These are phyloP conservation scores for Marchantia paleacea DNA, from an alignment of 225 moss, liverwort and hornwort species.

Conservation along the genomic window DNA sequence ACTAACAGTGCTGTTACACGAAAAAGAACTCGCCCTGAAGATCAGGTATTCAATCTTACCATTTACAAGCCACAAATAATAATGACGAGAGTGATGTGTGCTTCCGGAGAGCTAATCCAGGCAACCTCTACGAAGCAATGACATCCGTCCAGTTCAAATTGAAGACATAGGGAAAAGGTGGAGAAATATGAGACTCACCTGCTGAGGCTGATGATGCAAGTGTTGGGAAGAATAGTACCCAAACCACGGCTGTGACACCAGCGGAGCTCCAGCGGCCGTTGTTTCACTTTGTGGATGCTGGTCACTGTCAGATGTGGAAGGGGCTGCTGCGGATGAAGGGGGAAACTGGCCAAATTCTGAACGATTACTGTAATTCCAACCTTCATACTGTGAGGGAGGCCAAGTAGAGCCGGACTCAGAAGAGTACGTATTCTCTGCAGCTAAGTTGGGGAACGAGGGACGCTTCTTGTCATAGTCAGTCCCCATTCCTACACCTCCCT, in stretches of 20 bases:
- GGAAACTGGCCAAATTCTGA: conserved; percentile 30
- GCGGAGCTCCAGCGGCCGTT: conserved; percentile 34
- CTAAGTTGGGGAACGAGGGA: conserved; percentile 36
- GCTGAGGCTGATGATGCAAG: conserved; percentile 40
- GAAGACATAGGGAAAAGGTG: background rate
- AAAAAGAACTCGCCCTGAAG: background rate
- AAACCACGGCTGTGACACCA: conserved; percentile 54
- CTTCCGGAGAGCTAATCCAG: background rate
- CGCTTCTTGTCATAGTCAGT: conserved; percentile 69
- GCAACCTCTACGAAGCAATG: background rate
- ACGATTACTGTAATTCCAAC: conserved; percentile 48
- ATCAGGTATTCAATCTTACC: background rate
- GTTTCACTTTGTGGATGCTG: conserved; percentile 46
- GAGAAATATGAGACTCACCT: conserved; percentile 32
- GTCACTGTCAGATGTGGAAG: conserved; percentile 31
- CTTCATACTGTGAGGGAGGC: conserved; percentile 45
- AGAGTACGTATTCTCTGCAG: conserved; percentile 43
- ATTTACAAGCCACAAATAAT: background rate
- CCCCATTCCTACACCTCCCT: conserved; percentile 43
- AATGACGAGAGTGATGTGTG: background rate
- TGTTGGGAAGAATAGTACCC: conserved; percentile 71
- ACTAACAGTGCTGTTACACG: too few species aligned
- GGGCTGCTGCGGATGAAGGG: conserved; percentile 28
- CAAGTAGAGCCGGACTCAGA: conserved; percentile 54
- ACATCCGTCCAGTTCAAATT: background rate